These are phyloP conservation scores for Henckelia pumila DNA, from an alignment of 257 asterid species.

Conservation along the genomic window DNA sequence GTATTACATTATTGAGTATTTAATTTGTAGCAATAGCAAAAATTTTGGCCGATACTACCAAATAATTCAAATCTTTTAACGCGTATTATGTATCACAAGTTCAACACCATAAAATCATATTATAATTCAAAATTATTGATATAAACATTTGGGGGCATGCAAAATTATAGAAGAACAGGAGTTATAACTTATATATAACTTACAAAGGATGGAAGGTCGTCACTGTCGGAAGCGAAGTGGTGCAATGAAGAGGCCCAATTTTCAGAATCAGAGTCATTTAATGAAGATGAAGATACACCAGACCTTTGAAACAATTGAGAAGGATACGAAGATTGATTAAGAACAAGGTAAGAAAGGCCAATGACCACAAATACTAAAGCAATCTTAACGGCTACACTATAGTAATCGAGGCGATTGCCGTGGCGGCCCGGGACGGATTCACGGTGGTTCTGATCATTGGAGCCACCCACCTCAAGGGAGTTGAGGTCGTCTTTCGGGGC, in stretches of 20 bases:
- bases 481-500: slow-evolving; percentile 12
- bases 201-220: slow-evolving; percentile 4
- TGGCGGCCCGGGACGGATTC: not conserved
- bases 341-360: slow-evolving; percentile 25
- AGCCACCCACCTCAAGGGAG: slow-evolving; percentile 29
- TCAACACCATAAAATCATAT: too few species aligned
- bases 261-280: slow-evolving; percentile 8
- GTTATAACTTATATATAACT: not conserved
- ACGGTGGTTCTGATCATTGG: slow-evolving; percentile 20
- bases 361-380: slow-evolving; percentile 21
- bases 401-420: slow-evolving; percentile 2
- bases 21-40: too few species aligned
- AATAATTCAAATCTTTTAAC: too few species aligned
- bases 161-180: not conserved
- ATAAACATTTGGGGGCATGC: too few species aligned
- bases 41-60: too few species aligned
- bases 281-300: not conserved
- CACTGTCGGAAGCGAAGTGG: not conserved
- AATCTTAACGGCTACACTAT: slow-evolving; percentile 11
- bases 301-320: slow-evolving; percentile 19
- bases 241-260: slow-evolving; percentile 9
- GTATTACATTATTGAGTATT: too few species aligned
- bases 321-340: slow-evolving; percentile 29
- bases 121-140: too few species aligned
- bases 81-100: too few species aligned